phyloP scores from a whole-genome alignment of 305 asterid genomes.

The Solanum hybrid region DNA sequence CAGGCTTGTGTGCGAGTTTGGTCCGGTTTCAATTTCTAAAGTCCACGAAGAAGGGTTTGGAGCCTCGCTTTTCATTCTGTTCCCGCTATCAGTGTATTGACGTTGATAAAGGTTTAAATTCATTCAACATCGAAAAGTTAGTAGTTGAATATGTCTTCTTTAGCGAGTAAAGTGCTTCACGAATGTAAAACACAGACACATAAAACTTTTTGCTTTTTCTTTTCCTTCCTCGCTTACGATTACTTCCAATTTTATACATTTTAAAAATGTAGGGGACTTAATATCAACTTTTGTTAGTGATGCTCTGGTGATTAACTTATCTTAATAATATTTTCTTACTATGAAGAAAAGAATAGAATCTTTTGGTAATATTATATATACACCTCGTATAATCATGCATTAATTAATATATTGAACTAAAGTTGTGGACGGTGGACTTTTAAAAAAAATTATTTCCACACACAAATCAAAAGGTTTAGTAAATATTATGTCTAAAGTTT shows the following conservation, averaged over 20 bases:
- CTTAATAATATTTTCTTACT: not conserved
- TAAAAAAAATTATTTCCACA: not conserved
- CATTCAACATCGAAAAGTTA: not conserved
- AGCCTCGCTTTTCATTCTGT: not conserved
- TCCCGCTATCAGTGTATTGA: not conserved
- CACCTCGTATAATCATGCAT: conserved; percentile 6
- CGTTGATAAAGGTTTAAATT: not conserved
- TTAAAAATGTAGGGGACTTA: not conserved
- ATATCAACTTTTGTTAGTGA: not conserved
- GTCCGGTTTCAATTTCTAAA: not conserved
- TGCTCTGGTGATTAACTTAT: not conserved
- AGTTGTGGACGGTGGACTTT: conserved; percentile 2
- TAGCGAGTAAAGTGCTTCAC: not conserved
- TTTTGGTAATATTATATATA: not conserved
- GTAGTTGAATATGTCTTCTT: too few relatives aligned
- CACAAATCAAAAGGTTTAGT: not conserved
- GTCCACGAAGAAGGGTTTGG: not conserved
- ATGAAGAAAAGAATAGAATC: not conserved
- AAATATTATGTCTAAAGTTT: not conserved
- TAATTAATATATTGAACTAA: not conserved
- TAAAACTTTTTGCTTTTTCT: not conserved
- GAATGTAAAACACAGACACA: not conserved
- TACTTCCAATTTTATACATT: too few relatives aligned
- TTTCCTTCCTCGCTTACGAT: not conserved
- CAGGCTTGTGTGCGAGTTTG: not conserved